These are phyloP conservation scores for Leccinum subspadiceum DNA, from an alignment of 1,284 basidiomycete genomes.

Conservation along the genomic window DNA sequence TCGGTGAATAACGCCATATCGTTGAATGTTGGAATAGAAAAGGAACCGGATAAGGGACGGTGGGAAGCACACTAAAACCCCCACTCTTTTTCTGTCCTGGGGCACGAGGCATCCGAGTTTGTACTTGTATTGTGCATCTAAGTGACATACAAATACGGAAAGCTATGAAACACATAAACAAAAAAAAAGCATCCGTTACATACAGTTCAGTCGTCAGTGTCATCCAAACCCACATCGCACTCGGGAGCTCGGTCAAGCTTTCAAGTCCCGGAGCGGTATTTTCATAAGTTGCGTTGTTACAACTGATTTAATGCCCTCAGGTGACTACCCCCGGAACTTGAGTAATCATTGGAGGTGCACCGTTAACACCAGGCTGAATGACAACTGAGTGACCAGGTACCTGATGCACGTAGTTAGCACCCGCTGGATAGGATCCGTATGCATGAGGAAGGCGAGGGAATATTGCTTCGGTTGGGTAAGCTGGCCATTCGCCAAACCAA, in stretches of 20 bases:
- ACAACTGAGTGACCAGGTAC: slow-evolving; percentile 64
- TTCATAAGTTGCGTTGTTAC: neutral
- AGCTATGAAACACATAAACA: slow-evolving; percentile 7
- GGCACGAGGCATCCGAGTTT: slow-evolving; percentile 28
- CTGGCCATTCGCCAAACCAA: slow-evolving; percentile 53
- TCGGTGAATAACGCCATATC: slow-evolving; percentile 33
- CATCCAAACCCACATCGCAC: slow-evolving; percentile 1
- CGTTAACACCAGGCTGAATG: slow-evolving; percentile 64
- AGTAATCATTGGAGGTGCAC: slow-evolving; percentile 58
- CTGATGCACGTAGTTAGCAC: slow-evolving; percentile 40
- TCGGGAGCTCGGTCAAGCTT: neutral
- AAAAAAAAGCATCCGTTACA: slow-evolving; percentile 6
- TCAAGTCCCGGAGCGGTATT: neutral
- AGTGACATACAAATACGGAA: slow-evolving; percentile 10
- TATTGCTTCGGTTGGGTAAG: slow-evolving; percentile 33
- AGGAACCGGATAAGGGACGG: slow-evolving; percentile 22
- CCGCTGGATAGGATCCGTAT: slow-evolving; percentile 24
- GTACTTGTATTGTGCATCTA: slow-evolving; percentile 6
- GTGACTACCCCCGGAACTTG: slow-evolving; percentile 51
- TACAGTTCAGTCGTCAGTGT: slow-evolving; percentile 10
- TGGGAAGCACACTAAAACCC: slow-evolving; percentile 24
- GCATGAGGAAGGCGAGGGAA: slow-evolving; percentile 20
- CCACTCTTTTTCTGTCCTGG: slow-evolving; percentile 25
- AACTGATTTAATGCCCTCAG: slow-evolving; percentile 12
- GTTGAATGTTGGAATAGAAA: slow-evolving; percentile 14